These are phyloP conservation scores for Atalantia buxifolia DNA, from an alignment of 345 rosid genomes.

Conservation along the genomic window DNA sequence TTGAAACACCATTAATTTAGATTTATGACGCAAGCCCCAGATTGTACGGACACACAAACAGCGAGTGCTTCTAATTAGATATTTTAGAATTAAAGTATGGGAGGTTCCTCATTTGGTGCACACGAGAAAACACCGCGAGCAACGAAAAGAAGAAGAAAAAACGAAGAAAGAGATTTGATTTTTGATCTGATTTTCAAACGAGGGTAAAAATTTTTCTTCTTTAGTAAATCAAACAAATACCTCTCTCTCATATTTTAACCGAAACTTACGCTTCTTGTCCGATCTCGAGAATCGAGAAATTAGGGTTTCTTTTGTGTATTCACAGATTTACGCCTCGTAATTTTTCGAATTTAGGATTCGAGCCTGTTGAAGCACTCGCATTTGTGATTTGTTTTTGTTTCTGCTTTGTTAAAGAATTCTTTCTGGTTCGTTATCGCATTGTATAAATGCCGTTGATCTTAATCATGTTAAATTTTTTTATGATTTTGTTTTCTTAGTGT, in stretches of 20 bases:
- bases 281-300: neutral
- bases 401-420: no score
- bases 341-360: neutral
- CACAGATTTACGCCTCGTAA: neutral
- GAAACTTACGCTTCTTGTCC: slow-evolving; percentile 1
- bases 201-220: neutral
- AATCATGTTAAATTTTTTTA: neutral
- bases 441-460: neutral
- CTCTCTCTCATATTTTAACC: neutral
- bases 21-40: neutral
- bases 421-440: neutral
- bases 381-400: neutral
- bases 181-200: slow-evolving; percentile 4
- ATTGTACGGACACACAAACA: neutral
- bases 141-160: neutral
- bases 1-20: neutral
- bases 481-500: neutral
- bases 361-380: neutral
- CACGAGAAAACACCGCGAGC: neutral
- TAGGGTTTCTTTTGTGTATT: neutral
- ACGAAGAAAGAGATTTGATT: neutral
- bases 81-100: neutral
- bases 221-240: neutral
- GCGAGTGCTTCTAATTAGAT: neutral
- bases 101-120: neutral